Percentiles rank a stretch among this genome's conserved stretches.
Evolutionary conservation across 2,329 filamentous ascomycete genomes (phyloP).

Genomic region (Teratosphaeria zuluensis): DNA sequence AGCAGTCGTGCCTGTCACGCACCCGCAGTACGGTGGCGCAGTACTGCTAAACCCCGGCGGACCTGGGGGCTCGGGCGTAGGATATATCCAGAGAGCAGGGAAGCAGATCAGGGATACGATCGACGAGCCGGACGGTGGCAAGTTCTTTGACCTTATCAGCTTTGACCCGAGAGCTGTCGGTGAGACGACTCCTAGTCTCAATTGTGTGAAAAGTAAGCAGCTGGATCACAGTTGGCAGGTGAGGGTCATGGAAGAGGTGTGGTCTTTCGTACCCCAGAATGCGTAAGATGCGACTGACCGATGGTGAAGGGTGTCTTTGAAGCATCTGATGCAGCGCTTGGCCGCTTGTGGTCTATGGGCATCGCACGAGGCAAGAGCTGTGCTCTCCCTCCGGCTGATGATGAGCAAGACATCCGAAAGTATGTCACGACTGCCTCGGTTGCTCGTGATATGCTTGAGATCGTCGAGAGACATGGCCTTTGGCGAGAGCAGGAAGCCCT

Average conservation of each 20-base stretch:
- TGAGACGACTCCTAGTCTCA: neutral
- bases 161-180: constrained; percentile 33
- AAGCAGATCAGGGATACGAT: constrained; percentile 9
- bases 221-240: constrained; percentile 29
- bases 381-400: constrained; percentile 13
- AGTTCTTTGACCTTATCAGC: constrained; percentile 35
- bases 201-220: constrained; percentile 2
- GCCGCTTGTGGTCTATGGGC: constrained; percentile 34
- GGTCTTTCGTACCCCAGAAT: neutral
- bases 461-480: constrained; percentile 33
- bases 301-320: constrained; percentile 17
- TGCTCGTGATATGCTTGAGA: constrained; percentile 41
- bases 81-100: constrained; percentile 20
- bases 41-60: constrained; percentile 37
- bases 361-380: constrained; percentile 20
- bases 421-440: constrained; percentile 39
- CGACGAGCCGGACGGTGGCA: constrained; percentile 16
- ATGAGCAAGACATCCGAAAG: constrained; percentile 28
- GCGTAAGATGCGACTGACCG: neutral
- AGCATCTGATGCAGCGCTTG: constrained; percentile 32
- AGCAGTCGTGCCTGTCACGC: constrained; percentile 31
- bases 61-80: constrained; percentile 32
- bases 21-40: constrained; percentile 32
- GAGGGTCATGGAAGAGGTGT: constrained; percentile 24
- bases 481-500: constrained; percentile 22